Conservation (phyloP, 306 rosid species). For the Clitoria ternatea region DNA sequence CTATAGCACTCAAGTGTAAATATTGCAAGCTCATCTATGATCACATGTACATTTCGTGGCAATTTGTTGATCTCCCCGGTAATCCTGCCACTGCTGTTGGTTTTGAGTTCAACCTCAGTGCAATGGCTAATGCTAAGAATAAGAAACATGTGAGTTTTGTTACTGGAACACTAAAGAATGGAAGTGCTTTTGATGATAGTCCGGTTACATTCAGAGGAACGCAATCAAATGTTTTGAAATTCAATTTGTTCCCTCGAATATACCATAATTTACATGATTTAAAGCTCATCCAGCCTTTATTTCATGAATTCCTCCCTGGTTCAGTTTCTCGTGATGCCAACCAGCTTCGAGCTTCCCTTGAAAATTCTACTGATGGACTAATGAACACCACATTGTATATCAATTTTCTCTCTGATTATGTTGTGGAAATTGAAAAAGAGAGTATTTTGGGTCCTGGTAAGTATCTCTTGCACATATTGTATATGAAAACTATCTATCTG, state of each 20-base stretch:
- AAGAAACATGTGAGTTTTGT: conserved; percentile 67
- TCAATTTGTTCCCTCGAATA: conserved; percentile 78
- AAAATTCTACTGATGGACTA: conserved; percentile 63
- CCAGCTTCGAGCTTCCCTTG: conserved; percentile 76
- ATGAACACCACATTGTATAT: conserved; percentile 72
- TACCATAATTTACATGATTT: conserved; percentile 61
- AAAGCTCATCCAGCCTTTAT: conserved; percentile 87
- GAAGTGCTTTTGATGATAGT: conserved; percentile 58
- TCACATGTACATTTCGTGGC: conserved; percentile 81
- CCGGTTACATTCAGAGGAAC: conserved; percentile 90
- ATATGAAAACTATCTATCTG: conserved; percentile 7
- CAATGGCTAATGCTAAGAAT: conserved; percentile 47
- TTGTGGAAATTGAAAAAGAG: conserved; percentile 73
- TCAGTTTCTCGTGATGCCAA: conserved; percentile 56
- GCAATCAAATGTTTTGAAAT: conserved; percentile 62
- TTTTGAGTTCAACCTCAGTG: conserved; percentile 71
- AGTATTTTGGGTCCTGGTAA: conserved; percentile 87
- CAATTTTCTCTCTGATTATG: conserved; percentile 80
- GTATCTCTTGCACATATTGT: conserved; percentile 25
- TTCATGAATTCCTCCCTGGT: conserved; percentile 90
- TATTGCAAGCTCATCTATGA: conserved; percentile 60
- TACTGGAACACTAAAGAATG: conserved; percentile 66
- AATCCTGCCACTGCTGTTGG: conserved; percentile 94
- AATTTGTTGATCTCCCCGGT: conserved; percentile 73
- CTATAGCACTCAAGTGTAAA: conserved; percentile 52